Evolutionary conservation across 257 asterid species (phyloP).

Genomic region (Solanum tarijense): DNA sequence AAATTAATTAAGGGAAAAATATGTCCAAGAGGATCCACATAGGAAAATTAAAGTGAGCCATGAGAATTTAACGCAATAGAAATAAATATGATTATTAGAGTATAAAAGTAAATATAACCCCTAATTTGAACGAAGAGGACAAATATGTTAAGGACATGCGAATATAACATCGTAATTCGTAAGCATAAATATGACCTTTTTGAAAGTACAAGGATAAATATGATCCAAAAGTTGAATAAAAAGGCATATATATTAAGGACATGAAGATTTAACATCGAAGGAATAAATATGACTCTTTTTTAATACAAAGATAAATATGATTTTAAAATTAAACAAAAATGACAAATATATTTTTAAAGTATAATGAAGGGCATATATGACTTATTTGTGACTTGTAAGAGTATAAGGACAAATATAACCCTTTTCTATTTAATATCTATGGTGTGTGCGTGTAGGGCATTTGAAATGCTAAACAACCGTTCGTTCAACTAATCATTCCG

Average conservation of each 20-base stretch:
- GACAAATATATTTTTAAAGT: no score
- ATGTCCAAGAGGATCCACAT: not conserved
- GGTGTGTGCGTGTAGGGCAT: not conserved
- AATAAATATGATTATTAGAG: not conserved
- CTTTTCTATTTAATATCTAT: not conserved
- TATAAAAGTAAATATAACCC: not conserved
- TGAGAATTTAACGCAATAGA: not conserved
- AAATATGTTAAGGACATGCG: not conserved
- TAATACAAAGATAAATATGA: not conserved
- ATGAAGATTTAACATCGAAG: not conserved
- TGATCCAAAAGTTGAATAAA: not conserved
- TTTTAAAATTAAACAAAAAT: no score
- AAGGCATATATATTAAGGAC: not conserved
- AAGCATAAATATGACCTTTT: not conserved
- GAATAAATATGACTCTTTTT: not conserved
- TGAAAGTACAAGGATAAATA: not conserved
- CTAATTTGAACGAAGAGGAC: not conserved
- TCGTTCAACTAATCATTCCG: not conserved
- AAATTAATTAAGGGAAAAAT: no score
- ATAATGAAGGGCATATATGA: no score
- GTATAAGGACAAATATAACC: no score
- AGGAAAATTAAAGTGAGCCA: not conserved
- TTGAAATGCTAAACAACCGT: not conserved
- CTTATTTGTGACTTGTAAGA: no score
- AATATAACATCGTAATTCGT: not conserved